Evolutionary conservation across 305 asterid genomes (phyloP).

Genomic region (Fraxinus angustifolia): DNA sequence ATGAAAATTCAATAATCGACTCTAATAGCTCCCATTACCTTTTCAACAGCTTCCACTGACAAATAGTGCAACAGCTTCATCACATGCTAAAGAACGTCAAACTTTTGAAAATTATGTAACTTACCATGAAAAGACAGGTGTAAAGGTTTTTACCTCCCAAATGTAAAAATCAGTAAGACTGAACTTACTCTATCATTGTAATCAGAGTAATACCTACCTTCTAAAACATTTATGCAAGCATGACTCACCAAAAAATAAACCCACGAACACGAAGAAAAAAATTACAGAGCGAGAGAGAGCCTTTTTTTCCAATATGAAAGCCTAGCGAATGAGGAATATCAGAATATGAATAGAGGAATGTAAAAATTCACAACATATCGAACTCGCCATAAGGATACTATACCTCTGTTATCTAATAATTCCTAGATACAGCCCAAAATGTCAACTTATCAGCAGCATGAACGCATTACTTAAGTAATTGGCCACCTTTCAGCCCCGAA

Average conservation of each 20-base stretch:
- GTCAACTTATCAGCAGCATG: neutral
- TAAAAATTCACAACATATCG: neutral
- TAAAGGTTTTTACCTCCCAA: neutral
- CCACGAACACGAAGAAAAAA: neutral
- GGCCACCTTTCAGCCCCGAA: neutral
- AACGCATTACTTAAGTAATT: neutral
- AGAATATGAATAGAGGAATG: neutral
- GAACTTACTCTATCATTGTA: neutral
- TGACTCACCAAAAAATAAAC: neutral
- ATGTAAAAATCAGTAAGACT: neutral
- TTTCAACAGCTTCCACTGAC: neutral
- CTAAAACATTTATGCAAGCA: neutral
- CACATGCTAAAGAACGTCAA: conserved; percentile 6
- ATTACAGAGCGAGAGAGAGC: neutral
- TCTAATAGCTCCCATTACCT: neutral
- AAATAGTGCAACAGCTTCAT: neutral
- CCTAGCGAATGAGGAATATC: neutral
- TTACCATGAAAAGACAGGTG: neutral
- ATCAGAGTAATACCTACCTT: neutral
- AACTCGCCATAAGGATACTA: neutral
- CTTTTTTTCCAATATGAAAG: neutral
- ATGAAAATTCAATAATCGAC: conserved; percentile 1
- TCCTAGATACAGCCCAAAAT: neutral
- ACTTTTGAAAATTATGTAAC: neutral
- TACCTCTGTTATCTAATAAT: neutral